Evolutionary conservation across 805 yeast genomes (phyloP).

Genomic region (Lachancea sp.): DNA sequence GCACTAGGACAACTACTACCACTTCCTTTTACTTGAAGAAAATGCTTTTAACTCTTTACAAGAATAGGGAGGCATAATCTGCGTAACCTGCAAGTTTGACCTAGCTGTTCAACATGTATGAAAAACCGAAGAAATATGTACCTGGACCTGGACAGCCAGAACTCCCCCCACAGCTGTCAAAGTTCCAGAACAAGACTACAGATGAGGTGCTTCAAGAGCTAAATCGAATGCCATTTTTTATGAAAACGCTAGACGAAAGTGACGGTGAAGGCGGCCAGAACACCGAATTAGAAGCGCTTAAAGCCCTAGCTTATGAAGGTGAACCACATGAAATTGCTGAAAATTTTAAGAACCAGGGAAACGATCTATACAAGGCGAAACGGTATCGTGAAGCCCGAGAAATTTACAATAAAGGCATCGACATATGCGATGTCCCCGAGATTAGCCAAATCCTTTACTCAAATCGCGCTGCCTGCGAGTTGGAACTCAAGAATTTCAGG

Average conservation of each 20-base stretch:
- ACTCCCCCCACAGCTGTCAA: constrained; percentile 77
- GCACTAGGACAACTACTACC: too few relatives aligned
- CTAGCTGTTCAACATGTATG: neutral
- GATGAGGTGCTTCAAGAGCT: constrained; percentile 75
- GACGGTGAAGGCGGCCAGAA: constrained; percentile 76
- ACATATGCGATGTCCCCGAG: constrained; percentile 48
- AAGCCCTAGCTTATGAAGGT: constrained; percentile 90
- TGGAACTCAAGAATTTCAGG: constrained; percentile 79
- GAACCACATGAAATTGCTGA: constrained; percentile 88
- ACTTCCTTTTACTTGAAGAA: too few relatives aligned
- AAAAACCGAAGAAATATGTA: constrained; percentile 36
- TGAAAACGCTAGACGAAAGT: constrained; percentile 76
- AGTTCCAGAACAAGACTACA: constrained; percentile 51
- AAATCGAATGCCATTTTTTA: constrained; percentile 85
- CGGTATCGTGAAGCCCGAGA: constrained; percentile 71
- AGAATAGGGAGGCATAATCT: too few relatives aligned
- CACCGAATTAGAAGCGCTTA: constrained; percentile 74
- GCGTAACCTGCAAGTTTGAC: too few relatives aligned
- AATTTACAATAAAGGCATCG: constrained; percentile 74
- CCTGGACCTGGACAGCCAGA: constrained; percentile 58
- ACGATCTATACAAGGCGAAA: constrained; percentile 70
- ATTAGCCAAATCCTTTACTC: constrained; percentile 59
- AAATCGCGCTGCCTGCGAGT: constrained; percentile 88
- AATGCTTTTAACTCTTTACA: too few relatives aligned
- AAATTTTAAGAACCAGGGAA: constrained; percentile 89